Evolutionary conservation across 208 protist species (phyloP).

Genomic region (Entamoeba dispar): DNA sequence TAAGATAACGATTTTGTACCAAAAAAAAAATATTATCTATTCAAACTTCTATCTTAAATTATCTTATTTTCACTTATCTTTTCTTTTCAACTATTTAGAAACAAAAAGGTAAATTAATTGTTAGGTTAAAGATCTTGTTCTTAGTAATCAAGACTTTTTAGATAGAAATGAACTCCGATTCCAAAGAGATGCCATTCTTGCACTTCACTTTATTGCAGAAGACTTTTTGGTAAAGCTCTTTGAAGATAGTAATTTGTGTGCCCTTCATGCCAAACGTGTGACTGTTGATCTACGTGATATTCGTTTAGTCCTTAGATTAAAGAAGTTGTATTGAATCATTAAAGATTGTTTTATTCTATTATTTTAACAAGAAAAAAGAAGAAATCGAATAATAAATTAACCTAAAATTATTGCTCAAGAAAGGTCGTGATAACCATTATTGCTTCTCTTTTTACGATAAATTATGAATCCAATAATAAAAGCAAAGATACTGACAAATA

Average conservation of each 20-base stretch:
- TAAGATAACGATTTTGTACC: background rate
- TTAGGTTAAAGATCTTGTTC: background rate
- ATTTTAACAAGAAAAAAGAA: no score
- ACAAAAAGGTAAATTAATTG: no score
- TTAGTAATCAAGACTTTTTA: background rate
- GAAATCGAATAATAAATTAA: no score
- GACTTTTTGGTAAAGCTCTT: conserved; percentile 62
- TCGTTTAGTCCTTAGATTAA: conserved; percentile 23
- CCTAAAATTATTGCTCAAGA: no score
- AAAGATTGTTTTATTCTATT: no score
- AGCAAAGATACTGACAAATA: no score
- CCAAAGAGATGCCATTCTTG: background rate
- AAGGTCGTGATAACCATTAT: no score
- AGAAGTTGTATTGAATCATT: background rate
- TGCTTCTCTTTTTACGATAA: no score
- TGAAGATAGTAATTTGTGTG: conserved; percentile 60
- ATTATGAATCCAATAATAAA: no score
- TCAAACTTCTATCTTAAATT: no score
- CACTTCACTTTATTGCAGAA: conserved; percentile 59
- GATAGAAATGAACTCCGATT: background rate
- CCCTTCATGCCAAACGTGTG: conserved; percentile 55
- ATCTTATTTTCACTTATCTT: background rate
- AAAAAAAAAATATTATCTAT: no score
- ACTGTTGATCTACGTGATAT: conserved; percentile 55
- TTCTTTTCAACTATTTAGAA: background rate